Evolutionary conservation across 345 rosid species (phyloP).

Genomic region (Citrus reticulata): DNA sequence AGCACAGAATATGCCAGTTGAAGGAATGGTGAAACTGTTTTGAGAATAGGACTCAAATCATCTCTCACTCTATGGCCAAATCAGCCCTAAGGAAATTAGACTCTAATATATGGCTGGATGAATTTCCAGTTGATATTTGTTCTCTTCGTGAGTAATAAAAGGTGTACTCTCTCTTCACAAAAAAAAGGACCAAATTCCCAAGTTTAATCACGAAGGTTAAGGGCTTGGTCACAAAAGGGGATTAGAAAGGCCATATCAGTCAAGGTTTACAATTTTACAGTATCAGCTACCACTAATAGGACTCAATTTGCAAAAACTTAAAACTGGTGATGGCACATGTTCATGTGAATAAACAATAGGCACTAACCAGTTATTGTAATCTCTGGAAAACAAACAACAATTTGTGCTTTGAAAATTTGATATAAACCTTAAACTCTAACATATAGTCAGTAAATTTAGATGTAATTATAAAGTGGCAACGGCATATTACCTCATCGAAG

Average conservation of each 20-base stretch:
- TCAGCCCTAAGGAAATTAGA: too few species aligned
- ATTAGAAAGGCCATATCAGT: background rate
- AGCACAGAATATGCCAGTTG: background rate
- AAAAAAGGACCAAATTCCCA: background rate
- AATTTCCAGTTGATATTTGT: too few species aligned
- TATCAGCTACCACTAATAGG: background rate
- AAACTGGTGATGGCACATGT: background rate
- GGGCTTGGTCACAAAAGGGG: background rate
- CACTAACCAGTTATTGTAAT: background rate
- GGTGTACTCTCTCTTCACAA: too few species aligned
- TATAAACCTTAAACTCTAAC: background rate
- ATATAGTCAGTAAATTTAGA: background rate
- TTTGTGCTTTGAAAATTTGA: background rate
- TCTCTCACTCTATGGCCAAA: background rate
- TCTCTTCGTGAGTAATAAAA: too few species aligned
- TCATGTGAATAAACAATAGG: background rate
- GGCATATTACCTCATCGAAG: conserved; percentile 73
- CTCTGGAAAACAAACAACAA: background rate
- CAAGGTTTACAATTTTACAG: background rate
- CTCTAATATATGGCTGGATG: too few species aligned
- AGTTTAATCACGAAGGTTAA: background rate
- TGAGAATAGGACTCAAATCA: background rate
- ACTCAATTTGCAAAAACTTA: background rate
- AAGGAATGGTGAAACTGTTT: background rate
- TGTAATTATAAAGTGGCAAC: background rate